A percentile compares a stretch with the other conserved stretches of the same genome.
Evolutionary conservation across 2,329 filamentous ascomycete species (phyloP).

Genomic region (Penicillium brevicompactum): DNA sequence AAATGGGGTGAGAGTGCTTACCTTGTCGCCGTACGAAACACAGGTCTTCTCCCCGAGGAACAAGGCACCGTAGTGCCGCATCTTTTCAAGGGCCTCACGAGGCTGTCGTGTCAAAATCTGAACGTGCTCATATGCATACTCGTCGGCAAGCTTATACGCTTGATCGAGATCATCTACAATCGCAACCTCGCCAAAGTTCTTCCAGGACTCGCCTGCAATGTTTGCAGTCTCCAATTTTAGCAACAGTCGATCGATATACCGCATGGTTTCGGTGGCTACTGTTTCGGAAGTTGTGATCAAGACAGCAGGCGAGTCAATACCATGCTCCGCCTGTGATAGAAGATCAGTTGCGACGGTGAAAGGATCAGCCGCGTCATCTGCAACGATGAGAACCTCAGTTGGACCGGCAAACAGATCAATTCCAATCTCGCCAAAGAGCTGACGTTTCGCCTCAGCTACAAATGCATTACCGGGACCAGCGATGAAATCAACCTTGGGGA

Average conservation of each 20-base stretch:
- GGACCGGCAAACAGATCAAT: conserved; percentile 59
- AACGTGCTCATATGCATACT: conserved; percentile 55
- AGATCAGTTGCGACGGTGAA: conserved; percentile 51
- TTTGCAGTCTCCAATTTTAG: conserved; percentile 46
- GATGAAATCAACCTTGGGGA: conserved; percentile 55
- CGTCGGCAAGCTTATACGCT: conserved; percentile 49
- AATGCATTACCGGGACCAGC: conserved; percentile 59
- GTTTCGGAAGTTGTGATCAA: conserved; percentile 52
- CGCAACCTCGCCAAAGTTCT: conserved; percentile 50
- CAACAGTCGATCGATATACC: conserved; percentile 42
- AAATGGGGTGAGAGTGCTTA: not conserved
- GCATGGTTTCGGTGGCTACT: conserved; percentile 29
- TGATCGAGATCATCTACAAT: conserved; percentile 48
- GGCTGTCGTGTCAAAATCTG: conserved; percentile 53
- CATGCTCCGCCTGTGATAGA: conserved; percentile 55
- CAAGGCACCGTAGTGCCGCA: conserved; percentile 54
- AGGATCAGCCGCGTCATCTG: conserved; percentile 51
- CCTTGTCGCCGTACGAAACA: conserved; percentile 57
- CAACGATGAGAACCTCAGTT: conserved; percentile 56
- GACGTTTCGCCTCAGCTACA: conserved; percentile 57
- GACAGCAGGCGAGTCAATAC: conserved; percentile 54
- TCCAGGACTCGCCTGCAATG: conserved; percentile 50
- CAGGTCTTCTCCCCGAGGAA: conserved; percentile 57
- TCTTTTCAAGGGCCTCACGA: conserved; percentile 53
- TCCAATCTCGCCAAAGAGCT: conserved; percentile 56